Conservation (phyloP, 441 rosid genomes). For the Sinapis alba region DNA sequence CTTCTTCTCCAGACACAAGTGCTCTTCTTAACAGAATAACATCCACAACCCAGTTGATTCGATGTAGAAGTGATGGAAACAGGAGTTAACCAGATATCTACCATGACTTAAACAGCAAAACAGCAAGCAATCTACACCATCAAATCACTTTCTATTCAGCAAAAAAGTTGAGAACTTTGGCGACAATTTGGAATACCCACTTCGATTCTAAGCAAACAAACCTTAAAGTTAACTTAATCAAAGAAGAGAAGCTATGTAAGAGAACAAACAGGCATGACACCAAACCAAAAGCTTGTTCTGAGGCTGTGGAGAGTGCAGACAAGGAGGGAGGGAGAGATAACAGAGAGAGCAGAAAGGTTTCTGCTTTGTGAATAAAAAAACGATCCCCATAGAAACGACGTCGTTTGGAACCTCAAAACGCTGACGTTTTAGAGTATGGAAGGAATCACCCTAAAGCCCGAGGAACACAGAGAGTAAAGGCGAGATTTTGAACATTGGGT, state of each 20-base stretch:
- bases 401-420: too few relatives aligned
- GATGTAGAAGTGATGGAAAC: constrained; percentile 35
- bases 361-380: background rate
- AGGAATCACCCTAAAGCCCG: too few relatives aligned
- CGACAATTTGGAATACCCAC: background rate
- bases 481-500: background rate
- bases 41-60: constrained; percentile 38
- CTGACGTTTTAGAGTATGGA: too few relatives aligned
- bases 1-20: constrained; percentile 6
- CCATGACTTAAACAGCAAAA: constrained; percentile 36
- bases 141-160: background rate
- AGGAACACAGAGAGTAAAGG: too few relatives aligned
- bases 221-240: background rate
- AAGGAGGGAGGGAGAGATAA: background rate
- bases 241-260: constrained; percentile 4
- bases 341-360: background rate
- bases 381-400: too few relatives aligned
- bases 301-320: background rate
- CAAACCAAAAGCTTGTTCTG: background rate
- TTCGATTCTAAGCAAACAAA: constrained; percentile 17
- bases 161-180: constrained; percentile 11
- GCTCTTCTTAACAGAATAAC: constrained; percentile 20
- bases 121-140: constrained; percentile 7
- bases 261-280: background rate
- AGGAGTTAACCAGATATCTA: constrained; percentile 44